A percentile compares a stretch with the other conserved stretches of the same genome.
Conservation (phyloP, 2,329 filamentous ascomycete species). For the Penicillium oxalicum region DNA sequence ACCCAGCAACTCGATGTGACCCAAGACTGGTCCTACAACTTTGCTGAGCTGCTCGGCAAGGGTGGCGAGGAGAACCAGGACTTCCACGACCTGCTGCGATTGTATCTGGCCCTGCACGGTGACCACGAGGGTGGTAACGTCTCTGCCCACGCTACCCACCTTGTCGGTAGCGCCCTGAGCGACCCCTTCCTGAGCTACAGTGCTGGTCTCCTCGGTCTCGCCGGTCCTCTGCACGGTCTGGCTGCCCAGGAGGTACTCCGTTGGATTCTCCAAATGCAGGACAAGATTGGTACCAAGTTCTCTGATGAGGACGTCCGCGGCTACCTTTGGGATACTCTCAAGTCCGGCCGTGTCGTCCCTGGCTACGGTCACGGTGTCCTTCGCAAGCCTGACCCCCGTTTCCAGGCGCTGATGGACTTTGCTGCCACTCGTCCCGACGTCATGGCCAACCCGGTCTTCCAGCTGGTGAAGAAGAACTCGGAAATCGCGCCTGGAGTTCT, state of each 20-base stretch:
- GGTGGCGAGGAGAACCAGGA: constrained; percentile 66
- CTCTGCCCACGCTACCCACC: constrained; percentile 87
- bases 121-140: constrained; percentile 99
- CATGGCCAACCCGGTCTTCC: constrained; percentile 79
- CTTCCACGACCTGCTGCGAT: constrained; percentile 83
- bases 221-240: constrained; percentile 86
- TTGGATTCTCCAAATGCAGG: constrained; percentile 96
- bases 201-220: constrained; percentile 88
- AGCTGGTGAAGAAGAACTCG: constrained; percentile 88
- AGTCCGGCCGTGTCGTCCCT: constrained; percentile 87
- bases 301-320: constrained; percentile 74
- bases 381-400: constrained; percentile 93
- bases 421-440: constrained; percentile 80
- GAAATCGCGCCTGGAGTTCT: constrained; percentile 85
- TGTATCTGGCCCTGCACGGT: constrained; percentile 94
- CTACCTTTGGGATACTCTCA: constrained; percentile 89
- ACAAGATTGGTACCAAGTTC: constrained; percentile 71
- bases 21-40: constrained; percentile 99
- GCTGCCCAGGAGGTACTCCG: constrained; percentile 95
- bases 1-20: constrained; percentile 68
- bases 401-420: constrained; percentile 95
- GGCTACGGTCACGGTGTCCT: constrained; percentile 95
- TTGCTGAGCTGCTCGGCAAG: constrained; percentile 91
- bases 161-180: constrained; percentile 89
- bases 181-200: constrained; percentile 96